Evolutionary conservation across 2,329 filamentous ascomycete genomes (phyloP), one percentile per base, ranked within the genome.

Genomic region (Magnaporthiopsis rhizophila): DNA sequence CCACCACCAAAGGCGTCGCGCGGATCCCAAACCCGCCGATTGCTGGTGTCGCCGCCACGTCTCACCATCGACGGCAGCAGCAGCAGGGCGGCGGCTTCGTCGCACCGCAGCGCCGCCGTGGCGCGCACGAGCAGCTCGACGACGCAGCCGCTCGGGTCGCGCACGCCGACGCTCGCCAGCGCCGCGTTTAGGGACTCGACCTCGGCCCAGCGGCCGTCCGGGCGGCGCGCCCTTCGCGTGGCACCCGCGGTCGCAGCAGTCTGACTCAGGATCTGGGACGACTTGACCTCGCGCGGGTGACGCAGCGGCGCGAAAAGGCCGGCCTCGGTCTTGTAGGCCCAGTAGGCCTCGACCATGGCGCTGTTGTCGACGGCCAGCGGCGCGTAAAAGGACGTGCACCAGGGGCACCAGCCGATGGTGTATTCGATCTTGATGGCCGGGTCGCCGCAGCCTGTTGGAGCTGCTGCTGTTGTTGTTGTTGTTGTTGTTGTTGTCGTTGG

Each of bases 271-370:
- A 62, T 12, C 5, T 32, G 34, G 13, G 24, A 28, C 12, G 24
- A 15, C 7, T n/a, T 30, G 36, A 61, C 18, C 59, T 34, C 38
- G 59, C 36, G n/a, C 36, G 32, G 59, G 18, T 11, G n/a, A 5
- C 53, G 24, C 34, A 57, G 26, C n/a, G 61, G 45, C 24, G 28
- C 38, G 7, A 58, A 8, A 3, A 56, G 26, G 50, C 61, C 61
- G 26, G 24, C 26, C 15, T 18, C 28, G 26, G 38, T 58, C 53
- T 62, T 62, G 38, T 30, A 26, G 15, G 61, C 18, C 50, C 61
- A 63, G n/a, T 63, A 63, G 50, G 56, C 56, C 38, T 15, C 45
- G 50, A 63, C 32, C 21, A 58, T 32, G 26, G 26, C 26, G 15
- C 18, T 28, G 30, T 58, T 63, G 61, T 45, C 15, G 34, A 53